Evolutionary conservation across 2,329 filamentous ascomycete species (phyloP), one percentile per base, ranked within the genome.

Genomic region (Xylariaceae sp.): DNA sequence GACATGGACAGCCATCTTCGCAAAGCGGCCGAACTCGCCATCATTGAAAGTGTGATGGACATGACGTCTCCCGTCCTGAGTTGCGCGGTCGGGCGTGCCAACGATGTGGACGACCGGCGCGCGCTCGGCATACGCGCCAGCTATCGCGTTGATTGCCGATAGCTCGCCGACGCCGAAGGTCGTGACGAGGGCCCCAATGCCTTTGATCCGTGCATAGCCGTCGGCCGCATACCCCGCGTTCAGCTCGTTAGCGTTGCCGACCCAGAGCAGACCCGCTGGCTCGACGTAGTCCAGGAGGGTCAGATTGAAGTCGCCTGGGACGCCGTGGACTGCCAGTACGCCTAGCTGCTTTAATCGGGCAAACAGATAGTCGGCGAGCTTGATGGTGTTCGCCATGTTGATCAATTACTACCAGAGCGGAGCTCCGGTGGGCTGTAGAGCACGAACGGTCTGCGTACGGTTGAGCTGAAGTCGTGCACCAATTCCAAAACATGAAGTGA

Each of bases 161-260:
- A 73, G 66, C 55, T 79, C 76, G 9, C 82, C 82, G 1, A 85
- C 82, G 5, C 81, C 82, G 59, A 83, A 83, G 0, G 82, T 83
- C 1, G 82, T 85, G 31, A 84, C 69, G 7, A 83, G 61, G 34
- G 72, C 73, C 6, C 69, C 68, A 6, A 78, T 66, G 6, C 77
- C 76, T 55, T 80, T 81, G 53, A 81, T 72, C 12, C 81, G 69
- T 3, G 77, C 74, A 57, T 84, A 84, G 2, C 79, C 81, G 56
- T 84, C 81, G 2, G 78, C 77, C 0, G 79, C 78, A 54, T 82
- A 83, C 2, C 72, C 78, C 3, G 77, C 77, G 56, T 83, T 83
- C 44, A 84, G 73, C 63, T 84, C 81, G 58, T 83, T 84, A 48
- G 75, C 72, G 54, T 78, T 83, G 53, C 80, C 79, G 11, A 79